Percentiles rank a stretch among this genome's conserved stretches.
Evolutionary conservation across 345 rosid genomes (phyloP).

Genomic region (Garcia nutans): DNA sequence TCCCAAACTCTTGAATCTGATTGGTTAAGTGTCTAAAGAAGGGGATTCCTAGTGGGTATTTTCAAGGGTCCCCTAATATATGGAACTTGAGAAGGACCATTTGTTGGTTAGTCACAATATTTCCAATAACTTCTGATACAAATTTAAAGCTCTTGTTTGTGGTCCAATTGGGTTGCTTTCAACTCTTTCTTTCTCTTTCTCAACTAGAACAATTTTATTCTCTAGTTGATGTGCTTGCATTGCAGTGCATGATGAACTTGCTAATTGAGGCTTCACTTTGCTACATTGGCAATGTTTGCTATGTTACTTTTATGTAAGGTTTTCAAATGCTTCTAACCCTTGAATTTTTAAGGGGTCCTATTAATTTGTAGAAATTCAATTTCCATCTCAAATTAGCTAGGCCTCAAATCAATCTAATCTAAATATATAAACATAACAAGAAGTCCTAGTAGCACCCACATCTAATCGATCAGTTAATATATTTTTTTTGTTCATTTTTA

Average conservation of each 20-base stretch:
- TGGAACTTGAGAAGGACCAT: slow-evolving; percentile 11
- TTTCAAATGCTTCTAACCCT: neutral
- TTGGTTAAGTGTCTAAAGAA: slow-evolving; percentile 33
- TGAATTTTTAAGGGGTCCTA: neutral
- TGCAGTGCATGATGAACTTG: neutral
- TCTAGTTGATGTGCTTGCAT: neutral
- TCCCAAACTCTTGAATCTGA: slow-evolving; percentile 30
- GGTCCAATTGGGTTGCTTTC: slow-evolving; percentile 33
- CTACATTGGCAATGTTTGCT: neutral
- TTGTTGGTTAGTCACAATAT: slow-evolving; percentile 14
- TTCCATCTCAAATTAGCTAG: neutral
- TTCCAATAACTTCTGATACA: slow-evolving; percentile 23
- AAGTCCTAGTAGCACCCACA: neutral
- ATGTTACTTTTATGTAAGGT: neutral
- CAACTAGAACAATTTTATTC: neutral
- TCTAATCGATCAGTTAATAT: too few relatives aligned
- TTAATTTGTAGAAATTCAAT: neutral
- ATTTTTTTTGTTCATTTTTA: too few relatives aligned
- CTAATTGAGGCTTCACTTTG: neutral
- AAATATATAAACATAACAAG: neutral
- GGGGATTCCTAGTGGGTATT: slow-evolving; percentile 38
- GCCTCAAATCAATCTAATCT: neutral
- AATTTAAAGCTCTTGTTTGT: slow-evolving; percentile 13
- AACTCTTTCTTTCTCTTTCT: neutral
- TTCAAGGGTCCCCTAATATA: neutral